Evolutionary conservation across 148 eudicot genomes (phyloP).

Genomic region (Rhododendron mucronatum): DNA sequence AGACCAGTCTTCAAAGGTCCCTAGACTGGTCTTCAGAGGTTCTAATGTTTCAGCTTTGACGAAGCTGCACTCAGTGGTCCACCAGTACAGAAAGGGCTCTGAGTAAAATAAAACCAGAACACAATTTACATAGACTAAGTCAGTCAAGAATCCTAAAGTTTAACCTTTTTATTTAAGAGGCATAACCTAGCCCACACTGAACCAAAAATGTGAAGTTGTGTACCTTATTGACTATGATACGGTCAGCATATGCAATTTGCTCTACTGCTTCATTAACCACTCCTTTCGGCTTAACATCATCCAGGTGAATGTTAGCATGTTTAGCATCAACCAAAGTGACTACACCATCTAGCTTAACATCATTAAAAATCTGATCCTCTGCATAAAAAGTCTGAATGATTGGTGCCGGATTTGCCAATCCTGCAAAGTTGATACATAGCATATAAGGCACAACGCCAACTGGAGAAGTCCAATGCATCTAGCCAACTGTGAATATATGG

Average conservation of each 20-base stretch:
- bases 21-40: neutral
- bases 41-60: neutral
- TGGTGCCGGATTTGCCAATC: conserved; percentile 97
- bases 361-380: conserved; percentile 79
- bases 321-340: conserved; percentile 97
- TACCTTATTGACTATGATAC: conserved; percentile 89
- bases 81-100: neutral
- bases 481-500: neutral
- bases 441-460: neutral
- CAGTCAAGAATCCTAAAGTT: neutral
- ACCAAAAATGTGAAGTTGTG: neutral
- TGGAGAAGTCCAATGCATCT: neutral
- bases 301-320: conserved; percentile 69
- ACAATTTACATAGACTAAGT: neutral
- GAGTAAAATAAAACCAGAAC: neutral
- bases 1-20: neutral
- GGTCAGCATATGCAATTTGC: conserved; percentile 87
- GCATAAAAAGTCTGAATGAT: conserved; percentile 99
- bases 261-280: conserved; percentile 93
- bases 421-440: conserved; percentile 32
- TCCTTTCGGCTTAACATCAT: conserved; percentile 83
- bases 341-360: conserved; percentile 92
- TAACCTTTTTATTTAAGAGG: neutral
- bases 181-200: neutral
- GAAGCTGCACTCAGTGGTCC: neutral